Evolutionary conservation across 192 early-diverging fungal species (phyloP).

Genomic region (Rhizophagus prolifer): DNA sequence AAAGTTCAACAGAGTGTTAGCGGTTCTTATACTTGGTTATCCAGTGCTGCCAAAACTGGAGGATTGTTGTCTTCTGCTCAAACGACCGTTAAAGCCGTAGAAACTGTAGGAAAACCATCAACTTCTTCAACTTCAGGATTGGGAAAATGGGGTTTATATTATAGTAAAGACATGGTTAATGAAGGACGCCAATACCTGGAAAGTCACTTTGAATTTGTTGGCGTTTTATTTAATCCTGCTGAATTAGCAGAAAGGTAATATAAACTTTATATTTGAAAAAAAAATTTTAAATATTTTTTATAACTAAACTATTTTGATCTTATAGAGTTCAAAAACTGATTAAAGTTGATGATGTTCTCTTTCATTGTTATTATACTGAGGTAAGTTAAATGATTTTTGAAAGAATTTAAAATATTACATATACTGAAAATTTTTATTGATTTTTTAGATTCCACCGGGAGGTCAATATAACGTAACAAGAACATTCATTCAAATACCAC

Average conservation of each 20-base stretch:
- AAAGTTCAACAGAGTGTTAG: background rate
- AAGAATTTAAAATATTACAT: background rate
- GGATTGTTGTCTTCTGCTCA: no score
- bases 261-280: background rate
- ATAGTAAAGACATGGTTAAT: slow-evolving; percentile 38
- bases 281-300: background rate
- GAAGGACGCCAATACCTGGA: slow-evolving; percentile 36
- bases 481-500: slow-evolving; percentile 38
- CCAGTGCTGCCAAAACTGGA: background rate
- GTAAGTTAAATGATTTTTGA: slow-evolving; percentile 18
- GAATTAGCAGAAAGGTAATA: slow-evolving; percentile 46
- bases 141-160: slow-evolving; percentile 45
- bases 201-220: slow-evolving; percentile 53
- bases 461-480: background rate
- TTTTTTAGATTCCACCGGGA: slow-evolving; percentile 36
- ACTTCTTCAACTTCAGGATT: slow-evolving; percentile 1
- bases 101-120: background rate
- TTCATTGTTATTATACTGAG: slow-evolving; percentile 46
- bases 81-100: no score
- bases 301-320: background rate
- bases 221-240: slow-evolving; percentile 42
- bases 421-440: background rate
- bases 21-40: slow-evolving; percentile 2
- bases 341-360: slow-evolving; percentile 4
- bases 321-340: background rate